Evolutionary conservation across 352 stramenopile species (phyloP).

Genomic region (Phytophthora cajani): DNA sequence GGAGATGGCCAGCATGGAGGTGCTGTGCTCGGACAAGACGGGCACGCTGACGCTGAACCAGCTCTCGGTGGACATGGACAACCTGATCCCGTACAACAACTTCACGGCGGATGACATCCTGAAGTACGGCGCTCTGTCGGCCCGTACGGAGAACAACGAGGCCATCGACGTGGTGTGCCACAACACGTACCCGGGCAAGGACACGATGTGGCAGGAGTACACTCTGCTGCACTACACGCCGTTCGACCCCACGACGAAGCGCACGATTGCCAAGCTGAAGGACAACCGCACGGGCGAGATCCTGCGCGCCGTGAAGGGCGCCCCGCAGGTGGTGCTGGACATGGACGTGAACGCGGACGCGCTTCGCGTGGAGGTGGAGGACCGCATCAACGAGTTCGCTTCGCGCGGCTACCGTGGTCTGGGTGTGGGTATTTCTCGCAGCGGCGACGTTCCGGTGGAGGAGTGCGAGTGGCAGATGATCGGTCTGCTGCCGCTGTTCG

Average conservation of each 20-base stretch:
- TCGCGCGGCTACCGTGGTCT: constrained; percentile 74
- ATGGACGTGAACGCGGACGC: constrained; percentile 72
- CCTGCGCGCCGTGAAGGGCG: constrained; percentile 94
- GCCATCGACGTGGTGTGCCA: constrained; percentile 77
- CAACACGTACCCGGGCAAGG: constrained; percentile 83
- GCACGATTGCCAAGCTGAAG: constrained; percentile 90
- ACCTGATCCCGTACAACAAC: constrained; percentile 79
- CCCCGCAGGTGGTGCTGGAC: constrained; percentile 91
- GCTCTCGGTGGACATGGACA: constrained; percentile 94
- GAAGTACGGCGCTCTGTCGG: constrained; percentile 64
- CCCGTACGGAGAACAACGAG: constrained; percentile 80
- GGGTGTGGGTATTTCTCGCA: constrained; percentile 63
- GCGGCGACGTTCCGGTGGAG: constrained; percentile 69
- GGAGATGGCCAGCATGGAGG: constrained; percentile 92
- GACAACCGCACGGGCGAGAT: constrained; percentile 82
- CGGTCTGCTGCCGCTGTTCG: constrained; percentile 93
- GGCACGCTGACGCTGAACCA: constrained; percentile 96
- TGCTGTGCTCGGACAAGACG: constrained; percentile 96
- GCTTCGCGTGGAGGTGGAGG: constrained; percentile 72
- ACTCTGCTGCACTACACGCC: constrained; percentile 83
- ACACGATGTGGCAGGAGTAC: constrained; percentile 81
- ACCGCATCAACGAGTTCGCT: constrained; percentile 84
- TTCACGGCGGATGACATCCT: constrained; percentile 67
- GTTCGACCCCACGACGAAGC: constrained; percentile 90
- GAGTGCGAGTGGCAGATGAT: constrained; percentile 93